These are phyloP conservation scores for Alternaria sp. DNA, from an alignment of 2,329 filamentous ascomycete species.

Conservation along the genomic window DNA sequence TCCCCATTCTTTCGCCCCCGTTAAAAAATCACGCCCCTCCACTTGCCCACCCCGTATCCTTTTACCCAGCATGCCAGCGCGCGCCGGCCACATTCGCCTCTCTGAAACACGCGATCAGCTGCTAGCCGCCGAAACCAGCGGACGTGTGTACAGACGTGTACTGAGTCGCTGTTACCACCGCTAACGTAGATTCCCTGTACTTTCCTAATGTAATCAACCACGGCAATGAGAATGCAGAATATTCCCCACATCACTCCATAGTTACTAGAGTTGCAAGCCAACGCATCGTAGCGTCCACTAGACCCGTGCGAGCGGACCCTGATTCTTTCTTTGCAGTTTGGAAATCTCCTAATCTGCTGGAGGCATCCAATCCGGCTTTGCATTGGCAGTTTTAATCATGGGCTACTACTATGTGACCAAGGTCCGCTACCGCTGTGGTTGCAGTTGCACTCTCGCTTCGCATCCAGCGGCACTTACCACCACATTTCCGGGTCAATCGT, in stretches of 20 bases:
- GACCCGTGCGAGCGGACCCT: not conserved
- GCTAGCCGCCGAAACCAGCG: not conserved
- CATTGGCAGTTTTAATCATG: not conserved
- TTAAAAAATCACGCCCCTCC: not conserved
- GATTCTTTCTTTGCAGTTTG: not conserved
- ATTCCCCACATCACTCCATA: conserved; percentile 1
- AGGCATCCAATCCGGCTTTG: not conserved
- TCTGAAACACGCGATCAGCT: not conserved
- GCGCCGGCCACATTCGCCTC: not conserved
- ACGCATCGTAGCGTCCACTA: not conserved
- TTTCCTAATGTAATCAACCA: not conserved
- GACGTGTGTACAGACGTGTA: not conserved
- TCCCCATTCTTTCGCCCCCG: not conserved
- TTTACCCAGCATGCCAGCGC: not conserved
- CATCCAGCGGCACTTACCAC: not conserved
- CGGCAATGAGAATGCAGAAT: not conserved
- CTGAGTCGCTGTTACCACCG: not conserved
- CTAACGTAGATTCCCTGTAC: not conserved
- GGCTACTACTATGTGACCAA: not conserved
- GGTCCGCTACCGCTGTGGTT: not conserved
- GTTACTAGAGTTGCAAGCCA: not conserved
- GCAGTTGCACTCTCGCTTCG: not conserved
- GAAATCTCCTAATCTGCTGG: not conserved
- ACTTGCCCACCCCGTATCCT: not conserved
- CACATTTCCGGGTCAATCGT: not conserved